phyloP scores from a whole-genome alignment of 495 filamentous ascomycete genomes.

The Penicillium soppii region DNA sequence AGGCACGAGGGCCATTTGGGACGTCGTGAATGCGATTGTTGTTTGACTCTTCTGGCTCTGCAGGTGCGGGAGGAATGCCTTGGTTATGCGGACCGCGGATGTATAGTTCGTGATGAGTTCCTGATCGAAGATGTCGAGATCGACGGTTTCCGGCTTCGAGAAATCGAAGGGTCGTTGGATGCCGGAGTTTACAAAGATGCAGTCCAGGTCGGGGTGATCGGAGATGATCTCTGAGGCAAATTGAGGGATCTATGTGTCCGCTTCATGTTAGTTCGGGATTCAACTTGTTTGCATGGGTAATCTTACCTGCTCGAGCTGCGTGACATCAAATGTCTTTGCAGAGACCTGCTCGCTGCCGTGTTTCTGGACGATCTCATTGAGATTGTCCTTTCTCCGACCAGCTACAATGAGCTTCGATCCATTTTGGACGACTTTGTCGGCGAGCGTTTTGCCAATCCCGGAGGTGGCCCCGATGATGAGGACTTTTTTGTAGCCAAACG shows the following conservation, averaged over 20 bases:
- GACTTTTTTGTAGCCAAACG: conserved; percentile 58
- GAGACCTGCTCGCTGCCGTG: conserved; percentile 56
- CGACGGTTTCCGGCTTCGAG: conserved; percentile 55
- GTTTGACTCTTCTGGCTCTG: conserved; percentile 42
- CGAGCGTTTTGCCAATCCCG: conserved; percentile 68
- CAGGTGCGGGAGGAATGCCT: conserved; percentile 64
- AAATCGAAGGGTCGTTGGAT: conserved; percentile 60
- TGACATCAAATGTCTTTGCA: conserved; percentile 61
- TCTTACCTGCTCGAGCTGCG: conserved; percentile 56
- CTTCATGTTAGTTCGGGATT: not conserved
- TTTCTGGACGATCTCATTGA: conserved; percentile 60
- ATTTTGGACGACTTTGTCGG: conserved; percentile 59
- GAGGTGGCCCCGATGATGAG: conserved; percentile 71
- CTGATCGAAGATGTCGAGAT: conserved; percentile 51
- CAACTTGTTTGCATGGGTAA: not conserved
- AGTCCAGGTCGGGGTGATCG: conserved; percentile 53
- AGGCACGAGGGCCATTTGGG: conserved; percentile 45
- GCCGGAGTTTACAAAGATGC: conserved; percentile 42
- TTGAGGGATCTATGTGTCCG: conserved; percentile 19
- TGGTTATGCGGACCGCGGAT: conserved; percentile 57
- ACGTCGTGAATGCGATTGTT: conserved; percentile 39
- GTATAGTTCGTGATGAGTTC: conserved; percentile 71
- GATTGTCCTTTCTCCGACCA: conserved; percentile 64
- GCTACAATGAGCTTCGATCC: conserved; percentile 61
- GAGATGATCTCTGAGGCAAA: conserved; percentile 43